Base-by-base conservation (phyloP, 805 yeast genomes). In the Candida coquimbonensis region DNA sequence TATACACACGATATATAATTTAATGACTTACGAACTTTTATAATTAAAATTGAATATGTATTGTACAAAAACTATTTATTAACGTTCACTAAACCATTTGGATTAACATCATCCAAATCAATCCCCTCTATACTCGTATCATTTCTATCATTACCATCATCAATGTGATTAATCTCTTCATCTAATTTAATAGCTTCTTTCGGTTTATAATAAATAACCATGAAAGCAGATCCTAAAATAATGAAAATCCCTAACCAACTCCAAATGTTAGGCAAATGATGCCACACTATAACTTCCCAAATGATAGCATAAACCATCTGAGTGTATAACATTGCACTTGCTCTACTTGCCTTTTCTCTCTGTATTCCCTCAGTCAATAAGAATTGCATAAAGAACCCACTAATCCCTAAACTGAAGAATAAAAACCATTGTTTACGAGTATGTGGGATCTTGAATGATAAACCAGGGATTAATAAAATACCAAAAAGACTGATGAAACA, bases 331-430 rank as follows among this genome's bases (percentile, higher is more conserved):
- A 87, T 81, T 49, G 86, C 72, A 12, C 90, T 73, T 0, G 89
- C 87, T 46, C 85, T 73, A 5, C 88, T 80, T 0, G 96, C 95
- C 49, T 72, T 74, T 51, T 86, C 96, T 45, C 87, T 70, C 61
- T 87, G 95, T 42, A 89, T 75, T 1, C 96, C 96, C 9, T 87
- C 79, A 0, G 96, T 86, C 40, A 86, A 64, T 34, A 82, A 66
- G 56, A 80, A 81, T 62, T 90, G 96, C 81, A 83, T 84, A 49
- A 80, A 65, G 63, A 89, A 90, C 0, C 97, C 97, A 44, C 85
- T 73, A 2, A 83, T 49, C 3, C 96, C 96, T 48, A 87, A 72
- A 21, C 73, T 59, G 1, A 66, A 45, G 51, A 89, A 73, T 19
- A 85, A 64, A 3, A 66, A 51, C 93, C 95, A 86, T 61, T 87